Conservation (phyloP, 805 yeast genomes). For the Grigorovia transvaalensis region DNA sequence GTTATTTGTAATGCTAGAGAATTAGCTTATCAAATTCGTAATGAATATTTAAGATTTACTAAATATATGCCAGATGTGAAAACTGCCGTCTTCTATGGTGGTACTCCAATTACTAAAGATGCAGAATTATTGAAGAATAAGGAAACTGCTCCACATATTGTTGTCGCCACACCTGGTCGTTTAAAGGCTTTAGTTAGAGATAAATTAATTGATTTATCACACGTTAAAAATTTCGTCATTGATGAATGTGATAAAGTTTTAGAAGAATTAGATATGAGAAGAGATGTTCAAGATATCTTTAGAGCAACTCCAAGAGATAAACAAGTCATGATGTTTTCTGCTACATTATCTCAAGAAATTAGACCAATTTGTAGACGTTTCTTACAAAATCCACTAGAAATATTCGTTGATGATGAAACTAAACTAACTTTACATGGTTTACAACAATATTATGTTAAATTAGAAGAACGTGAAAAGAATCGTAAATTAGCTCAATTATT, state of each 20-base stretch:
- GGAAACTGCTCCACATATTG: constrained; percentile 91
- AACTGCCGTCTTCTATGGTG: constrained; percentile 96
- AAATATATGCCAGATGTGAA: constrained; percentile 97
- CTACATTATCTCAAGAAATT: constrained; percentile 87
- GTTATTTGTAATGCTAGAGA: constrained; percentile 98
- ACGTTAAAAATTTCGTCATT: constrained; percentile 86
- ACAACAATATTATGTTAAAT: constrained; percentile 89
- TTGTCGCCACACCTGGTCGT: constrained; percentile 98
- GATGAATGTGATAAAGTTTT: constrained; percentile 98
- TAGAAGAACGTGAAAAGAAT: constrained; percentile 87
- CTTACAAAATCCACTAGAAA: constrained; percentile 96
- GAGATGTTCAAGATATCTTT: constrained; percentile 97
- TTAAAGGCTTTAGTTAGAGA: constrained; percentile 89
- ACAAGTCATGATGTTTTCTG: constrained; percentile 99
- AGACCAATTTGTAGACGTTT: constrained; percentile 96
- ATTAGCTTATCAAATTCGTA: constrained; percentile 94
- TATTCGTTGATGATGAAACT: constrained; percentile 95
- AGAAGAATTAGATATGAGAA: constrained; percentile 88
- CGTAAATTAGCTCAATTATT: constrained; percentile 82
- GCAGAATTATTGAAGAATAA: constrained; percentile 79
- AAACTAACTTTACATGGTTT: constrained; percentile 95
- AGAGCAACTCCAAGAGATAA: constrained; percentile 96
- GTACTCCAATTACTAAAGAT: constrained; percentile 77
- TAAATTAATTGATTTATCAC: constrained; percentile 73
- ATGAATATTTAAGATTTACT: constrained; percentile 94